Evolutionary conservation across 176 grass and related monocot genomes (phyloP).

Genomic region (Rhipidocladum racemiflorum): DNA sequence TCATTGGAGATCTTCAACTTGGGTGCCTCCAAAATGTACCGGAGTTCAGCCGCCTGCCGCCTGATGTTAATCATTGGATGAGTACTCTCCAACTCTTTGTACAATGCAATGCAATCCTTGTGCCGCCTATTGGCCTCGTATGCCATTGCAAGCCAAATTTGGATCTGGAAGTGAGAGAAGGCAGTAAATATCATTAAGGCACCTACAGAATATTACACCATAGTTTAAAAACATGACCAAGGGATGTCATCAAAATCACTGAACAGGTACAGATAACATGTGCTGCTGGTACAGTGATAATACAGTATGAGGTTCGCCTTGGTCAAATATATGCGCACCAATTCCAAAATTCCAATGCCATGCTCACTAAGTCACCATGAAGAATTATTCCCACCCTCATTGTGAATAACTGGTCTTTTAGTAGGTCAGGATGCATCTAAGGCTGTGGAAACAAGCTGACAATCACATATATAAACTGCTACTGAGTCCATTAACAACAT

Average conservation of each 20-base stretch:
- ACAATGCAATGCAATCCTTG: constrained; percentile 92
- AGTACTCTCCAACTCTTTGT: constrained; percentile 77
- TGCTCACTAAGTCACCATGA: background rate
- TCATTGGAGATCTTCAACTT: constrained; percentile 98
- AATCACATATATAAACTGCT: background rate
- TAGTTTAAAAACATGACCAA: constrained; percentile 4
- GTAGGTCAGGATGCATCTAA: background rate
- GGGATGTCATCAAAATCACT: background rate
- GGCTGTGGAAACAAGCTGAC: background rate
- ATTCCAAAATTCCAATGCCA: background rate
- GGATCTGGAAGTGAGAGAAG: constrained; percentile 57
- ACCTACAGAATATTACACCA: background rate
- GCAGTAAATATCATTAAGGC: background rate
- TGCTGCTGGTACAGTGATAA: constrained; percentile 1
- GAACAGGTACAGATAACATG: background rate
- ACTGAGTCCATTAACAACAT: background rate
- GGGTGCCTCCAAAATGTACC: constrained; percentile 91
- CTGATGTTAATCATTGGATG: constrained; percentile 90
- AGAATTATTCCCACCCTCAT: background rate
- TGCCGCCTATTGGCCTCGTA: constrained; percentile 92
- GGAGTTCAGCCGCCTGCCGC: constrained; percentile 84
- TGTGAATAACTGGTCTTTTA: background rate
- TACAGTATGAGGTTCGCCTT: background rate
- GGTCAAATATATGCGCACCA: background rate
- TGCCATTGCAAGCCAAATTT: constrained; percentile 99